Evolutionary conservation across 768 basidiomycete species (phyloP).

Genomic region (Macrolepiota dolichaula): DNA sequence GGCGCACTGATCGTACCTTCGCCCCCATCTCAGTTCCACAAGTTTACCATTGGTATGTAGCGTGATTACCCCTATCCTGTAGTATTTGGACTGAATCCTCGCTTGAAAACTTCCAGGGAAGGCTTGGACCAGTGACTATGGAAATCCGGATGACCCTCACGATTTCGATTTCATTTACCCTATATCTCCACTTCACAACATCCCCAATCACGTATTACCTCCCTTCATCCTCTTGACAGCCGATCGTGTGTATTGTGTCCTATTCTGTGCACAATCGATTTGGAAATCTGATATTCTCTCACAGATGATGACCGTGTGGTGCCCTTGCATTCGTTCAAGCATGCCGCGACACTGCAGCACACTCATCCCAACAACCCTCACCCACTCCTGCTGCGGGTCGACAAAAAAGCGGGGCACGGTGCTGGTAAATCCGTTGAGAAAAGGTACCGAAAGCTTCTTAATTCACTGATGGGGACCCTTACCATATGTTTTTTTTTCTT

Average conservation of each 20-base stretch:
- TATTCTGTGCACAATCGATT: neutral
- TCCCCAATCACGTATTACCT: constrained; percentile 60
- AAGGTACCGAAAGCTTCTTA: constrained; percentile 35
- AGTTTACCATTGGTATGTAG: constrained; percentile 74
- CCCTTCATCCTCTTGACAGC: constrained; percentile 78
- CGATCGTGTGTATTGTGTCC: constrained; percentile 53
- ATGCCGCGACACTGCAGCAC: constrained; percentile 75
- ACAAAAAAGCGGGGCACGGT: constrained; percentile 79
- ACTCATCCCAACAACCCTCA: constrained; percentile 59
- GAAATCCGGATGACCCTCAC: constrained; percentile 66
- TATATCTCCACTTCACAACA: constrained; percentile 78
- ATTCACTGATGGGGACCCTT: neutral
- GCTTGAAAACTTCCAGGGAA: constrained; percentile 38
- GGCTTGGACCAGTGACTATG: constrained; percentile 80
- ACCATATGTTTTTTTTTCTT: neutral
- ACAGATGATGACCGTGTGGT: constrained; percentile 86
- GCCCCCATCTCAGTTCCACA: constrained; percentile 48
- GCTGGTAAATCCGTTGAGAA: constrained; percentile 76
- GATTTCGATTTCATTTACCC: constrained; percentile 86
- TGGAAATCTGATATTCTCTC: neutral
- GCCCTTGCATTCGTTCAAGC: constrained; percentile 82
- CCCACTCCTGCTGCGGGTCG: constrained; percentile 73
- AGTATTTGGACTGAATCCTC: neutral
- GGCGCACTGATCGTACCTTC: neutral
- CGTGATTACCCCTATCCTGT: neutral